Percentiles rank a stretch among this genome's conserved stretches.
phyloP scores from a whole-genome alignment of 2,329 filamentous ascomycete species.

The Clonostachys solani region DNA sequence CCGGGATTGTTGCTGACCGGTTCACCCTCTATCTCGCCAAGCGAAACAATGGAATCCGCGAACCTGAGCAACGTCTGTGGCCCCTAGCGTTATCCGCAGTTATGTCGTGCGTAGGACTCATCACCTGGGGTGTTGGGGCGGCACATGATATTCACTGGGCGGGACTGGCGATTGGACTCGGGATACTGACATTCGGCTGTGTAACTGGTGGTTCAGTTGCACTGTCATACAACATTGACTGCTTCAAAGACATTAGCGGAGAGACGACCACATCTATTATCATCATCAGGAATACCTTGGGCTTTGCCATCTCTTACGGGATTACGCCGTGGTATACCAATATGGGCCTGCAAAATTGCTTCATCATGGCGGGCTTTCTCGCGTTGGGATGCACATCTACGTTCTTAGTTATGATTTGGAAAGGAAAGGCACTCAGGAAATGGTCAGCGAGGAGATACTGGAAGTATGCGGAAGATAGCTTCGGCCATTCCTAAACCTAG shows the following conservation, averaged over 20 bases:
- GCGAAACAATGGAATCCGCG: constrained; percentile 32
- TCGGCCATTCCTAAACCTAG: no score
- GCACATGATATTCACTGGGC: constrained; percentile 33
- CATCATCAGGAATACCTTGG: constrained; percentile 29
- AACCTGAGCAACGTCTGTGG: constrained; percentile 36
- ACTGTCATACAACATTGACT: constrained; percentile 33
- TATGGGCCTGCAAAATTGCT: constrained; percentile 36
- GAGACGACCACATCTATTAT: constrained; percentile 33
- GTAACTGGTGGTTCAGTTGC: constrained; percentile 28
- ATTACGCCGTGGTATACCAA: constrained; percentile 37
- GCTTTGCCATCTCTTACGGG: constrained; percentile 26
- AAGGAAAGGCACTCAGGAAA: neutral
- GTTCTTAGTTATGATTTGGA: neutral
- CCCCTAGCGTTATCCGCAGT: constrained; percentile 22
- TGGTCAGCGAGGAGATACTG: neutral
- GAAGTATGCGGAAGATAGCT: neutral
- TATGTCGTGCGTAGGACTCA: constrained; percentile 16
- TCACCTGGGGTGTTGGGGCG: constrained; percentile 27
- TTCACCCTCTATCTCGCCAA: constrained; percentile 29
- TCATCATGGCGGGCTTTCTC: constrained; percentile 32
- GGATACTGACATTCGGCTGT: constrained; percentile 22
- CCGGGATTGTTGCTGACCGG: constrained; percentile 30
- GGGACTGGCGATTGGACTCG: constrained; percentile 33
- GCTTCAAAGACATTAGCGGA: constrained; percentile 31
- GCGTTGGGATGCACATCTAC: constrained; percentile 11